A percentile compares a stretch with the other conserved stretches of the same genome.
These are phyloP conservation scores for Eucalyptus curtisii DNA, from an alignment of 345 rosid genomes.

Conservation along the genomic window DNA sequence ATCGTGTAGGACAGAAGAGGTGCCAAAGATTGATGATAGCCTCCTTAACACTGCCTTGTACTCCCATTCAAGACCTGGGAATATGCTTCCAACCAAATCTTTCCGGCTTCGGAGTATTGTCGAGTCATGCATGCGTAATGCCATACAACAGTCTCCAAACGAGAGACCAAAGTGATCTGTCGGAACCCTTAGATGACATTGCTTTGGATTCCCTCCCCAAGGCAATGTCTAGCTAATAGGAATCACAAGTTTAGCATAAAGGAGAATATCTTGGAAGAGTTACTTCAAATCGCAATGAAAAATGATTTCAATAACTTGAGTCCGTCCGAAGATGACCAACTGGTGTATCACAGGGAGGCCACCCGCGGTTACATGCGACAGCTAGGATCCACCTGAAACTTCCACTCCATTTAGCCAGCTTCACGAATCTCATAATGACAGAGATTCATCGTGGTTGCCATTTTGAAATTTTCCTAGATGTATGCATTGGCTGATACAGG, in stretches of 20 bases:
- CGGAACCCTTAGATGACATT: neutral
- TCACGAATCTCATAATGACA: neutral
- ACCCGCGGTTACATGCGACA: neutral
- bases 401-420: neutral
- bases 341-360: neutral
- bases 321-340: neutral
- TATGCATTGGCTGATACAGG: neutral
- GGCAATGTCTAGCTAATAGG: neutral
- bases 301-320: neutral
- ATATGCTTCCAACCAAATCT: neutral
- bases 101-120: neutral
- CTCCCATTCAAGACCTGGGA: neutral
- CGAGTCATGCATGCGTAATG: neutral
- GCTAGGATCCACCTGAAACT: too few species aligned
- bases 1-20: neutral
- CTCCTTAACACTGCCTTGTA: neutral
- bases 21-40: neutral
- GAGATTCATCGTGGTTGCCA: neutral
- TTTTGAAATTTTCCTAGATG: neutral
- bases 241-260: neutral
- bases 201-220: neutral
- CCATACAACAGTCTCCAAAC: neutral
- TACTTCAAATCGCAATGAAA: neutral
- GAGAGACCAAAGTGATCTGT: neutral
- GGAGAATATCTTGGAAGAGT: neutral